Conservation (phyloP, 2,329 filamentous ascomycete species). For the Microdochium bolleyi region DNA sequence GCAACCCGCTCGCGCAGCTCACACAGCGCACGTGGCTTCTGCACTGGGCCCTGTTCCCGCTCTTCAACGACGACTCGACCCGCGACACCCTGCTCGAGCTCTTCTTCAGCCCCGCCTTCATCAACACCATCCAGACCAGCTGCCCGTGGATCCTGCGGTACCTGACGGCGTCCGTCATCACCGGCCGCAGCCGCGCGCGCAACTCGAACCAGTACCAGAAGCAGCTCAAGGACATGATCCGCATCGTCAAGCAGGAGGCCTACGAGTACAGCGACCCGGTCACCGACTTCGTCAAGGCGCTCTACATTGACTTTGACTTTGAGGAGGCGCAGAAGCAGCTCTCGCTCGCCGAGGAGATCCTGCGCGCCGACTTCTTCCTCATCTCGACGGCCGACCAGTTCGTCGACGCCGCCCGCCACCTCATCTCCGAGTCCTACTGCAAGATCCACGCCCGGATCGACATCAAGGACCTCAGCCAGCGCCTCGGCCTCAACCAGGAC, state of each 20-base stretch:
- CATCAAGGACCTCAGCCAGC: constrained; percentile 89
- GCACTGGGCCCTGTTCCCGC: constrained; percentile 97
- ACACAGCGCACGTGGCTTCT: constrained; percentile 95
- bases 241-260: constrained; percentile 91
- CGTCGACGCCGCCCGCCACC: constrained; percentile 86
- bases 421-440: constrained; percentile 99
- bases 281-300: constrained; percentile 90
- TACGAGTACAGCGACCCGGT: constrained; percentile 97
- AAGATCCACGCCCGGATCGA: constrained; percentile 99
- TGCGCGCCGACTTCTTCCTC: constrained; percentile 94
- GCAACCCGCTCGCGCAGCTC: constrained; percentile 90
- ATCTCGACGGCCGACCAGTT: constrained; percentile 77
- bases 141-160: constrained; percentile 97
- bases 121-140: constrained; percentile 98
- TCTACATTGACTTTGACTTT: constrained; percentile 95
- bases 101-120: constrained; percentile 94
- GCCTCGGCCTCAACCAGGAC: constrained; percentile 84
- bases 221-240: constrained; percentile 94
- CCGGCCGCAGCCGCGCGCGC: constrained; percentile 72
- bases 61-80: constrained; percentile 93
- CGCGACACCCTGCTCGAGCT: constrained; percentile 89
- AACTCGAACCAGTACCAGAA: constrained; percentile 90
- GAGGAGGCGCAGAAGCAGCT: constrained; percentile 92
- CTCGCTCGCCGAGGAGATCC: constrained; percentile 78
- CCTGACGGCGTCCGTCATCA: constrained; percentile 88